phyloP scores from a whole-genome alignment of 75 land plant species.

The Sequoia sempervirens region DNA sequence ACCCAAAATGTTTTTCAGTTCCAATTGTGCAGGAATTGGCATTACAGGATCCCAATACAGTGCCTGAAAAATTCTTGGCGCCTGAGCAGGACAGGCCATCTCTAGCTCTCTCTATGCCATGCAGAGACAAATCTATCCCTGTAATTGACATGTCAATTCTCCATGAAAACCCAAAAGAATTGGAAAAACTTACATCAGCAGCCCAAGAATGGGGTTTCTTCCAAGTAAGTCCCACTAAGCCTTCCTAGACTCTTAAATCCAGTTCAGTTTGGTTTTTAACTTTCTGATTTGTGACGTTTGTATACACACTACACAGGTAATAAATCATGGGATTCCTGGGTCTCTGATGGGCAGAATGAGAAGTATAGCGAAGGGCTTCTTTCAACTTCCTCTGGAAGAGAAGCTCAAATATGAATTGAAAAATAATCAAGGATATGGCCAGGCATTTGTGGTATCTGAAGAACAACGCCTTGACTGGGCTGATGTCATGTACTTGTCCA shows the following conservation, averaged over 20 bases:
- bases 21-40: background rate
- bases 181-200: background rate
- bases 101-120: background rate
- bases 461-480: conserved; percentile 70
- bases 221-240: background rate
- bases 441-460: conserved; percentile 43
- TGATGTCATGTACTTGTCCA: conserved; percentile 31
- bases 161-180: background rate
- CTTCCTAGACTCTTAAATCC: background rate
- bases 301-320: conserved; percentile 6
- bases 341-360: background rate
- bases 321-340: conserved; percentile 17
- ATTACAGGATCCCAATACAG: background rate
- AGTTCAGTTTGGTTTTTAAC: too few species aligned
- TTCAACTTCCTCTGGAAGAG: too few species aligned
- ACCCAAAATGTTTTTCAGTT: background rate
- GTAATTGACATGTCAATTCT: background rate
- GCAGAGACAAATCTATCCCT: too few species aligned
- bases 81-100: background rate
- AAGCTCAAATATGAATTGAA: conserved; percentile 14
- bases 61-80: background rate
- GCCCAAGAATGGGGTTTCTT: background rate
- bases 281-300: background rate
- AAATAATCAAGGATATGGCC: conserved; percentile 46
- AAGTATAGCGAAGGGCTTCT: too few species aligned